Evolutionary conservation across 106 monocot genomes (phyloP), one percentile per base, ranked within the genome.

Genomic region (Iris macrosiphon): DNA sequence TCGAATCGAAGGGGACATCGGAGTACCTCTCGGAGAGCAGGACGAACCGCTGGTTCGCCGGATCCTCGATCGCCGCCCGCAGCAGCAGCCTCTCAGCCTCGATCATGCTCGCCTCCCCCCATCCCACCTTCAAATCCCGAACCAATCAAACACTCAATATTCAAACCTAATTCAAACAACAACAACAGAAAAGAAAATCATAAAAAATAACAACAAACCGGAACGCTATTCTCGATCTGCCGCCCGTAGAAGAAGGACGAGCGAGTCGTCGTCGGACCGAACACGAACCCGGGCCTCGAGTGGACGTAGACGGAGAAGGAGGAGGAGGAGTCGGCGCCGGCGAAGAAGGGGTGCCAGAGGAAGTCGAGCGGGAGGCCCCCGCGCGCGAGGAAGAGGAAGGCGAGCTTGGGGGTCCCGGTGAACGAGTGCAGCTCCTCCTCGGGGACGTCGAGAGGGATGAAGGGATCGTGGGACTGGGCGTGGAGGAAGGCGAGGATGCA

Each of bases 101-200:
- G 34, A 96, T 83, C 96, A 96, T 96, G 40, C 72, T 96, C 0
- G 96, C 58, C 52, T 80, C 96, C 31, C 96, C 96, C 96, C 96
- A 96, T 17, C 34, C 71, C 51, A 96, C 89, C 96, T 96, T 46
- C 72, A 79, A 17, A 51, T 13, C 57, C 6, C 31, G 64, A 27
- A 26, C 46, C 14, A 40, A 17, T 22, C 7, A 55, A 38, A 24
- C 23, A n/a, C 4, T 8, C 30, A 45, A 52, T 7, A 51, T 14
- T 45, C 16, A 66, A 26, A 40, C 6, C 34, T 13, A 50, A 45
- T 22, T 55, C 17, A n/a, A 2, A n/a, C 9, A 21, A 30, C 52
- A 49, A 16, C 25, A 1, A 29, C 52, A 29, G 28, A 45, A 64
- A 39, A 40, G 45, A 42, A 40, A 27, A 16, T 29, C 15, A 22